These are phyloP conservation scores for Candida krabiensis DNA, from an alignment of 805 yeast genomes.

Conservation along the genomic window DNA sequence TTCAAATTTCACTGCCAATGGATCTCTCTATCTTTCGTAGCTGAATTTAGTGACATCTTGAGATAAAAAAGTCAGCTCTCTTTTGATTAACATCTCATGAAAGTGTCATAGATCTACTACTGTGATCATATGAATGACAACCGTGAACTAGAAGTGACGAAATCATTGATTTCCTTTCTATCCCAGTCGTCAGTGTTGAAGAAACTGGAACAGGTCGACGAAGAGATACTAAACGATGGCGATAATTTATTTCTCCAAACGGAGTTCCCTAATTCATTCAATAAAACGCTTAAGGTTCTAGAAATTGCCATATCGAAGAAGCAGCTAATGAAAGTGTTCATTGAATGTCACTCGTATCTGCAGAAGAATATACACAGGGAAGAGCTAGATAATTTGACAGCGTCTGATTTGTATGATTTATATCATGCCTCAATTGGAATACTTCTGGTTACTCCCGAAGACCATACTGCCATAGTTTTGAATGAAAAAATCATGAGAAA, in stretches of 20 bases:
- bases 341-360: constrained; percentile 16
- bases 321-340: constrained; percentile 15
- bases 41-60: too few relatives aligned
- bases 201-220: constrained; percentile 6
- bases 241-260: constrained; percentile 26
- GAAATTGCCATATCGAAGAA: constrained; percentile 20
- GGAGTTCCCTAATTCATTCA: constrained; percentile 21
- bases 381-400: neutral
- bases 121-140: too few relatives aligned
- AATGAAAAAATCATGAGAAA: constrained; percentile 8
- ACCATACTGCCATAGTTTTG: constrained; percentile 22
- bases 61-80: too few relatives aligned
- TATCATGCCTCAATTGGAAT: constrained; percentile 24
- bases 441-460: constrained; percentile 30
- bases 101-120: too few relatives aligned
- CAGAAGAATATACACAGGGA: neutral
- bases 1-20: too few relatives aligned
- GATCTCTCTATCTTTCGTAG: too few relatives aligned
- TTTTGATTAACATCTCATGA: too few relatives aligned
- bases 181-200: neutral
- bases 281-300: constrained; percentile 5
- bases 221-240: constrained; percentile 17
- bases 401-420: constrained; percentile 1
- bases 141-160: constrained; percentile 1
- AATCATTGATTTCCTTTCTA: constrained; percentile 5